Conservation (phyloP, 192 early-diverging fungal species). For the Gonapodya sp. region DNA sequence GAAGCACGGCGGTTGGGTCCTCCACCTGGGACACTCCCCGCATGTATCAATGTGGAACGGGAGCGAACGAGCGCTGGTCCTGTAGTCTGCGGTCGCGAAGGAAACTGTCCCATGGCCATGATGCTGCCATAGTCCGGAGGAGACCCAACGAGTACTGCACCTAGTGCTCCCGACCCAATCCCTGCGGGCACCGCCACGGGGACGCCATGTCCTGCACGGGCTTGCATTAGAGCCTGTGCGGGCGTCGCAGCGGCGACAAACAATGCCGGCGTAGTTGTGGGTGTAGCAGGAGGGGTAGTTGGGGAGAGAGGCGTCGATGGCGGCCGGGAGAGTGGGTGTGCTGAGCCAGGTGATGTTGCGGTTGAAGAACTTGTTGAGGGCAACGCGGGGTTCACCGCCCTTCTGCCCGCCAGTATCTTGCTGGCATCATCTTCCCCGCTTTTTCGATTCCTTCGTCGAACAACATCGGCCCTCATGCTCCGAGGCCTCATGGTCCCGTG, state of each 20-base stretch:
- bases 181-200: too few species aligned
- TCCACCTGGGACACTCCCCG: too few species aligned
- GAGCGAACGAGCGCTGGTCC: background rate
- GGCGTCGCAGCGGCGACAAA: background rate
- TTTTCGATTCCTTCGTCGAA: background rate
- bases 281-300: background rate
- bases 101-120: too few species aligned
- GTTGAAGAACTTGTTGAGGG: background rate
- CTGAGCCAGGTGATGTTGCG: background rate
- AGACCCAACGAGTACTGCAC: background rate
- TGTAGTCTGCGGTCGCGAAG: background rate
- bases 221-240: background rate
- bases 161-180: too few species aligned
- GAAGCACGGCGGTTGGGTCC: background rate
- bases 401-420: background rate
- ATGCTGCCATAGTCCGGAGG: background rate
- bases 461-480: slow-evolving; percentile 41
- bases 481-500: slow-evolving; percentile 83
- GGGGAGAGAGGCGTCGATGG: background rate
- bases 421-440: background rate
- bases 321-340: background rate
- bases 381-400: background rate
- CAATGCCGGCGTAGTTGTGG: background rate
- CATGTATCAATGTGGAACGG: background rate
- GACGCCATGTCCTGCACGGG: background rate